Evolutionary conservation across 768 basidiomycete species (phyloP).

Genomic region (Chalciporus piperatus): DNA sequence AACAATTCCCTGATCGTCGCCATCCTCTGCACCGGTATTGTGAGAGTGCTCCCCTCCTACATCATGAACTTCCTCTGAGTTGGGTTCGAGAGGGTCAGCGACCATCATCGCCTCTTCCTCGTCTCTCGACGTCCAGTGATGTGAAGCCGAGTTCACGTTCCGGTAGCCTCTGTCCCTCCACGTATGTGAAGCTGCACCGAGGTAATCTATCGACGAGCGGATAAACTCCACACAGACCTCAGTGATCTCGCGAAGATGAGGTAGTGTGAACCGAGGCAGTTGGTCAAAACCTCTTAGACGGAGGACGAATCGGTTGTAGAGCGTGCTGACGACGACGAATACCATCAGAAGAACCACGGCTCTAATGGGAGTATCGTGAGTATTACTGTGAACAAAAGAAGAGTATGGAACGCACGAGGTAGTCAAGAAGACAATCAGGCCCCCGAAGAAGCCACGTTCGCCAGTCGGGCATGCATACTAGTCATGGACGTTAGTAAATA

Average conservation of each 20-base stretch:
- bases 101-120: slow-evolving; percentile 27
- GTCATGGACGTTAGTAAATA: not conserved
- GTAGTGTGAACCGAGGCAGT: slow-evolving; percentile 57
- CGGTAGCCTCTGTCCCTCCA: slow-evolving; percentile 11
- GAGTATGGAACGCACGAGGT: slow-evolving; percentile 49
- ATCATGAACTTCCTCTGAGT: slow-evolving; percentile 3
- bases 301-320: slow-evolving; percentile 80
- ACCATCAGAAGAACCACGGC: slow-evolving; percentile 52
- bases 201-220: slow-evolving; percentile 11
- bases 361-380: slow-evolving; percentile 35
- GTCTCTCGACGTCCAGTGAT: slow-evolving; percentile 33
- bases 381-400: not conserved
- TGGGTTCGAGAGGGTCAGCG: slow-evolving; percentile 24
- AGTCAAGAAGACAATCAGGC: slow-evolving; percentile 54
- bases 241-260: slow-evolving; percentile 22
- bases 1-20: not conserved
- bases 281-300: slow-evolving; percentile 69
- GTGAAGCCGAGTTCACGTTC: slow-evolving; percentile 22
- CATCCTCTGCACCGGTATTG: not conserved
- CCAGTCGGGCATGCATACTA: slow-evolving; percentile 74
- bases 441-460: slow-evolving; percentile 47
- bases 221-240: slow-evolving; percentile 21
- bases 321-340: slow-evolving; percentile 65
- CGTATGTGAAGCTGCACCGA: slow-evolving; percentile 12
- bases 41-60: not conserved